Base-by-base conservation (phyloP, 2,329 filamentous ascomycete species). In the Neobulgaria alba region DNA sequence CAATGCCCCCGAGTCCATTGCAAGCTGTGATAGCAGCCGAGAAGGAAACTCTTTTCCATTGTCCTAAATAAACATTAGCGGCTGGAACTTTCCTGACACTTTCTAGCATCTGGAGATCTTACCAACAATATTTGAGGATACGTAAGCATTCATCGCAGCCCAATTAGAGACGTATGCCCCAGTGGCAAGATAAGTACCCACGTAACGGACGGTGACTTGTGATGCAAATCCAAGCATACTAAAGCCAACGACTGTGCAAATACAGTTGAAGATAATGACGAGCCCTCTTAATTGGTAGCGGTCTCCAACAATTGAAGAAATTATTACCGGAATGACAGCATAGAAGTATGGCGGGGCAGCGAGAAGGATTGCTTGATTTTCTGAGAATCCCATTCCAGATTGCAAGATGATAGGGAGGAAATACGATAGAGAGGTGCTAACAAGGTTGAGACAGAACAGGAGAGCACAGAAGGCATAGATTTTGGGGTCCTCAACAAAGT, bases 11-110 rank as follows among this genome's bases (percentile, higher is more conserved):
- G 14, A 93, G 67, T 1, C 85, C 85, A 10, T 85, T 85, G 37
- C 85, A 79, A 5, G 81, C 82, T 4, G 92, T 83, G 8, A 89
- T 72, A 0, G 79, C 81, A 2, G 85, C 83, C 44, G 78, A 82
- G 58, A 79, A 82, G 49, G 92, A 82, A 1, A 85, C 85, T 39
- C 87, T 77, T 67, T 90, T 93, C 84, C 86, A 93, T 64, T 93
- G 85, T 0, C 85, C 41, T 38, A 14, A 16, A 33, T n/a, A 10
- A 29, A 10, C n/a, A 15, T 32, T n/a, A 37, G 33, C 12, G 7
- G 23, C 23, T 26, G n/a, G n/a, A n/a, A n/a, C n/a, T 29, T n/a
- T 29, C 8, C 8, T 29, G 26, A 29, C 26, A 29, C 26, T 29
- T 29, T 17, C 7, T n/a, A n/a, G n/a, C n/a, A n/a, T n/a, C n/a